Conservation (phyloP, 108 stramenopile species). For the Skeletonema marinoi region DNA sequence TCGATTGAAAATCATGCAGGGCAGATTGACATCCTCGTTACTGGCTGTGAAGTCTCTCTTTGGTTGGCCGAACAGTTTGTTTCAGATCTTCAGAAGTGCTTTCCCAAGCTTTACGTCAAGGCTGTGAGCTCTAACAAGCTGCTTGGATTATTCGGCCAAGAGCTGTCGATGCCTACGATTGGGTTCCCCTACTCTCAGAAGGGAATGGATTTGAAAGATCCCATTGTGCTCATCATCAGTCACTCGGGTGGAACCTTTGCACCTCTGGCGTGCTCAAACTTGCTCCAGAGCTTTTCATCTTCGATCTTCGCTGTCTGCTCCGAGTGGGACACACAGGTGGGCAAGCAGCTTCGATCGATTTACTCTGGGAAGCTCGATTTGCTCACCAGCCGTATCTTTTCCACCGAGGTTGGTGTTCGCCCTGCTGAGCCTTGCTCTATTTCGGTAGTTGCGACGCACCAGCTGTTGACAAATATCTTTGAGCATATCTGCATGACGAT, state of each 20-base stretch:
- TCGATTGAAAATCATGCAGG: slow-evolving; percentile 13
- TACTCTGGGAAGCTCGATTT: slow-evolving; percentile 32
- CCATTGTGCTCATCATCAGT: slow-evolving; percentile 75
- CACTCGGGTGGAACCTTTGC: slow-evolving; percentile 76
- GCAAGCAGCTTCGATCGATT: slow-evolving; percentile 65
- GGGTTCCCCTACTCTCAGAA: slow-evolving; percentile 57
- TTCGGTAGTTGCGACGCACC: slow-evolving; percentile 71
- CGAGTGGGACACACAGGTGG: slow-evolving; percentile 74
- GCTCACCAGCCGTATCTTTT: slow-evolving; percentile 60
- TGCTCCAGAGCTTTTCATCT: slow-evolving; percentile 47
- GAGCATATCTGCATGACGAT: slow-evolving; percentile 60
- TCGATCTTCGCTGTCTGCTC: slow-evolving; percentile 9
- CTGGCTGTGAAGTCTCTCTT: slow-evolving; percentile 81
- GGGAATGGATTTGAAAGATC: slow-evolving; percentile 51
- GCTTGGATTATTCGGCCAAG: slow-evolving; percentile 75
- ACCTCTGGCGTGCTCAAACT: slow-evolving; percentile 66
- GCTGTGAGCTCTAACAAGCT: slow-evolving; percentile 81
- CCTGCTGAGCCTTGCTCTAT: slow-evolving; percentile 81
- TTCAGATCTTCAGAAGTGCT: slow-evolving; percentile 67
- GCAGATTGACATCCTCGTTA: slow-evolving; percentile 70
- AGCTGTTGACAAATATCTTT: slow-evolving; percentile 69
- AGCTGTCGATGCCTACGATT: slow-evolving; percentile 56
- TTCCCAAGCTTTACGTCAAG: slow-evolving; percentile 65
- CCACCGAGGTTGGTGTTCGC: slow-evolving; percentile 68
- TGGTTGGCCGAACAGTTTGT: slow-evolving; percentile 90